Percentiles rank a stretch among this genome's conserved stretches.
Conservation (phyloP, 352 stramenopile species). For the Pythium sp. region DNA sequence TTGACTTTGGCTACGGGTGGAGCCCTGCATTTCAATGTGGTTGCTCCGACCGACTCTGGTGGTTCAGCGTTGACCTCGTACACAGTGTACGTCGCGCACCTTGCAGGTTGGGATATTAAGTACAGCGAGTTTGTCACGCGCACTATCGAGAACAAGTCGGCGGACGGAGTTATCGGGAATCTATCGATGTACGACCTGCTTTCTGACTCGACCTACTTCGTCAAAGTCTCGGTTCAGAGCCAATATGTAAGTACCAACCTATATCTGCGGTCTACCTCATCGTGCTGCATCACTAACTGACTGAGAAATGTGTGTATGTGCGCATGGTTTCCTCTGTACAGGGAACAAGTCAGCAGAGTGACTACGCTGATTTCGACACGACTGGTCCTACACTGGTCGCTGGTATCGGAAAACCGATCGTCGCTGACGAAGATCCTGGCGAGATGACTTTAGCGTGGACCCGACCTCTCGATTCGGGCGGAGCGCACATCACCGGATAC, state of each 20-base stretch:
- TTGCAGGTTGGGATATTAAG: conserved; percentile 13
- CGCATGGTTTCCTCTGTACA: conserved; percentile 10
- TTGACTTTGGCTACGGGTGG: conserved; percentile 45
- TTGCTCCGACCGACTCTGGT: conserved; percentile 38
- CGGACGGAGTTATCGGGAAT: conserved; percentile 18
- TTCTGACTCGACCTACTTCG: conserved; percentile 32
- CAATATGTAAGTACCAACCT: conserved; percentile 19
- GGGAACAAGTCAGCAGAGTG: conserved; percentile 32
- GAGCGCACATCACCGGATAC: conserved; percentile 46
- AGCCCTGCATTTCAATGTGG: conserved; percentile 32
- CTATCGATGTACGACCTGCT: conserved; percentile 32
- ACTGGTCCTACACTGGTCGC: conserved; percentile 26
- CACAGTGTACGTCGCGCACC: conserved; percentile 29
- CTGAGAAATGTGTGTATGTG: background rate
- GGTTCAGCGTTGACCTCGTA: conserved; percentile 26
- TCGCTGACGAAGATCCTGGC: conserved; percentile 40
- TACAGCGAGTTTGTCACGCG: conserved; percentile 20
- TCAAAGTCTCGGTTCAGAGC: conserved; percentile 22
- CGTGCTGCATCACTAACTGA: background rate
- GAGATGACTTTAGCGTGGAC: conserved; percentile 43
- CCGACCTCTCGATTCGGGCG: conserved; percentile 38
- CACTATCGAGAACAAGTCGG: conserved; percentile 9
- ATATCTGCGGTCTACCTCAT: background rate
- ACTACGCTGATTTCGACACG: conserved; percentile 27
- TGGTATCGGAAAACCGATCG: conserved; percentile 23